Evolutionary conservation across 345 rosid genomes (phyloP), one percentile per base, ranked within the genome.

Genomic region (Linum lewisii): DNA sequence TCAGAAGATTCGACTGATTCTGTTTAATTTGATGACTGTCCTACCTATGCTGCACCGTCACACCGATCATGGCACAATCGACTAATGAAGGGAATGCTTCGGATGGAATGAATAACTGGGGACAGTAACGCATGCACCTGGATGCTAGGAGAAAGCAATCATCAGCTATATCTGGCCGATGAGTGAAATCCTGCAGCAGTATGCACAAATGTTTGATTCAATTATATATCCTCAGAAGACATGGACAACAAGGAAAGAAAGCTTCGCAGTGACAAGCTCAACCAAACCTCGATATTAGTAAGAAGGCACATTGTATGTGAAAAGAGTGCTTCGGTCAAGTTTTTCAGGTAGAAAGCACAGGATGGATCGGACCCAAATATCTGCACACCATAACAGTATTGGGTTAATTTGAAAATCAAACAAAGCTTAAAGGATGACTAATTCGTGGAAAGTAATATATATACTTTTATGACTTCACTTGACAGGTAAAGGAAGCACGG

Each of bases 401-500:
- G 11, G 66, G 66, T 59, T 61, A 70, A 52, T 24, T 23, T 34
- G n/a, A 23, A 37, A 57, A 56, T 38, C 13, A 54, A 54, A 37
- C 57, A 52, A 5, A 61, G 49, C 34, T 29, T 13, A 4, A 13
- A 13, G 22, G 51, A 18, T 26, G 24, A 44, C 47, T 45, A 36
- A 53, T 29, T 29, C 7, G 7, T 29, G 66, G 38, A 42, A 44
- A 26, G 57, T 60, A 54, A n/a, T 25, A n/a, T 21, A n/a, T 25
- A 45, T 62, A 83, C 99, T 90, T 87, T 93, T 67, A 93, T 94
- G 71, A 94, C 99, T 81, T 94, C 99, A 74, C 99, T 94, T 42
- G 97, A 85, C 54, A 94, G 88, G 67, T 94, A 94, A 51, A 94
- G 99, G 81, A 94, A 94, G 81, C 97, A 94, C 4, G 99, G 91